Evolutionary conservation across 1,284 basidiomycete genomes (phyloP), one percentile per base, ranked within the genome.

Genomic region (Meira nashicola): DNA sequence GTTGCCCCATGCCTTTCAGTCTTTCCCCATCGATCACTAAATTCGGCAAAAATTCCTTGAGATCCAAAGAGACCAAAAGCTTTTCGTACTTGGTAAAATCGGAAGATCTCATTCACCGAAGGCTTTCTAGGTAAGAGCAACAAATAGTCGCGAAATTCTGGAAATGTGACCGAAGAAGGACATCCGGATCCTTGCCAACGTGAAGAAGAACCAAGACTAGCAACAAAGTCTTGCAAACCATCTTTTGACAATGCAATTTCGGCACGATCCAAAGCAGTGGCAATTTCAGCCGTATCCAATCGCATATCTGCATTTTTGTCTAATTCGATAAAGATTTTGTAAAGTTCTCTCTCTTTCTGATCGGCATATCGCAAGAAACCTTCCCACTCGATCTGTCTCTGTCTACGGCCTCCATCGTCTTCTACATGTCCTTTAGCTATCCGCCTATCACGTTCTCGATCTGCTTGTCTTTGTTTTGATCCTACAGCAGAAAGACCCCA

Each of bases 321-420:
- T 52, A 78, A 62, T 50, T 78, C 74, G 38, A 64, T 60, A 59
- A 78, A 78, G 60, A 76, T 68, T 39, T 62, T 68, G 65, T 77
- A 73, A 1, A 78, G 66, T 52, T 76, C 74, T 39, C 76, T 68
- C 48, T 78, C 76, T 55, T 78, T 76, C 43, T 67, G 60, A 47
- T 77, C 76, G 21, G 76, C 74, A 55, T 77, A 78, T 19, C 71
- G 68, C 23, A 78, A 60, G 55, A 78, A 78, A 1, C 74, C 76
- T 43, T 78, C 74, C 76, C 76, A 78, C 51, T 78, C 76, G 39
- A 78, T 74, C 59, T 73, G 69, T 14, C 71, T 60, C 58, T 76
- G 71, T 3, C 73, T 58, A 5, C 58, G 60, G 19, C 73, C 67
- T 8, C 67, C 70, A 28, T 73, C 66, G 47, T 65, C 70, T 28